Evolutionary conservation across 495 filamentous ascomycete genomes (phyloP).

Genomic region (Ramalina peruviana): DNA sequence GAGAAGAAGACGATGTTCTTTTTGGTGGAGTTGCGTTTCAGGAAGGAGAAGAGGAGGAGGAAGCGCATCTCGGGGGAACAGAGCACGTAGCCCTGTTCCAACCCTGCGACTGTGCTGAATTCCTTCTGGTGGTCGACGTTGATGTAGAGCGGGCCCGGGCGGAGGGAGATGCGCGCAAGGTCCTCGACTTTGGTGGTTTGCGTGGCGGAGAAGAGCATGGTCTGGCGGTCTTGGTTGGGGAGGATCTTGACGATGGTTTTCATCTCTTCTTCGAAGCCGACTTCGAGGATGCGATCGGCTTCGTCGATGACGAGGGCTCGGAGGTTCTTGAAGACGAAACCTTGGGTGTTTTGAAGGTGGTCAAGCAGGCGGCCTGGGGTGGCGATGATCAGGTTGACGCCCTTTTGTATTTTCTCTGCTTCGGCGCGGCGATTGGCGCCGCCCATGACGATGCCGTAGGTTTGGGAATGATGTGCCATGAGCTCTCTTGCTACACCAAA

Average conservation of each 20-base stretch:
- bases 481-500: slow-evolving; percentile 90
- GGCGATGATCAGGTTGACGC: slow-evolving; percentile 86
- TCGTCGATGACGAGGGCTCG: slow-evolving; percentile 80
- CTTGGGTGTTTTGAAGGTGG: slow-evolving; percentile 84
- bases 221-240: slow-evolving; percentile 77
- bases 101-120: slow-evolving; percentile 73
- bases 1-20: slow-evolving; percentile 97
- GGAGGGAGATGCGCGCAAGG: slow-evolving; percentile 80
- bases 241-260: slow-evolving; percentile 92
- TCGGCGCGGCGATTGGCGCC: slow-evolving; percentile 85
- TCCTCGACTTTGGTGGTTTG: slow-evolving; percentile 99
- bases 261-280: slow-evolving; percentile 89
- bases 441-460: slow-evolving; percentile 89
- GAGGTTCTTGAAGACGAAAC: slow-evolving; percentile 88
- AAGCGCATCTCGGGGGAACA: slow-evolving; percentile 91
- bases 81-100: slow-evolving; percentile 91
- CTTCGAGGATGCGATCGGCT: slow-evolving; percentile 76
- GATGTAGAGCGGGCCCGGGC: slow-evolving; percentile 87
- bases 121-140: slow-evolving; percentile 75
- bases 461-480: slow-evolving; percentile 78
- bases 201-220: slow-evolving; percentile 93
- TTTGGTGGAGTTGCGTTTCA: slow-evolving; percentile 81
- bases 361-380: slow-evolving; percentile 89
- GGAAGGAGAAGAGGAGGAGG: slow-evolving; percentile 85
- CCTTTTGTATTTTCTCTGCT: slow-evolving; percentile 86